Evolutionary conservation across 1,284 basidiomycete species (phyloP), one percentile per base, ranked within the genome.

Genomic region (Marasmius sp.): DNA sequence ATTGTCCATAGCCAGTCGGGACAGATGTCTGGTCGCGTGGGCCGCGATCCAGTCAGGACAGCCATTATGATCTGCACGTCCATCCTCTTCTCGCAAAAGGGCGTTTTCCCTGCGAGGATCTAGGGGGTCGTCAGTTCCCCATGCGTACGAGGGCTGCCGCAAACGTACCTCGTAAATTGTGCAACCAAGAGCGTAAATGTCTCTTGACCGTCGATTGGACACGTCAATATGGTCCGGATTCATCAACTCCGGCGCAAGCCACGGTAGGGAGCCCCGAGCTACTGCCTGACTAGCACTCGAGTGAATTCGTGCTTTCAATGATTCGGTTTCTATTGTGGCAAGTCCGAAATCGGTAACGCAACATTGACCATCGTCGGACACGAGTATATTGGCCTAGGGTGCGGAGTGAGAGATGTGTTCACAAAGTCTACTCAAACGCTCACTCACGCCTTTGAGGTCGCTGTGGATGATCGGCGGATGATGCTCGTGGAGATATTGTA

Each of bases 401-500:
- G n/a, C 16, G 7, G 58, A 54, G 33, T 8, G 39, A 20, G 9
- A 6, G 10, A 20, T 1, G 36, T 14, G 8, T n/a, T 6, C n/a
- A 37, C 43, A 5, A 12, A 33, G 22, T 3, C 18, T 39, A 34
- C 2, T 27, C 27, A 5, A 27, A 27, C 27, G 4, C 18, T 6
- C 34, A 58, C 65, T 37, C 39, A 67, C 66, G 6, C 65, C 66
- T 50, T 64, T 64, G n/a, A 68, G 45, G 45, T 69, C 67, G 12
- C 63, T 65, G 55, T 69, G 67, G 9, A 66, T 57, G 11, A 69
- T 43, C n/a, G 58, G 61, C 2, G 64, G 64, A 47, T 61, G 53
- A 2, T 58, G 56, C 14, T 36, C 38, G 37, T 69, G 67, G 10
- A 69, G 50, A 50, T 69, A 69, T 10, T 53, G 22, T 0, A 69